Base-by-base conservation (phyloP, 192 early-diverging fungal species). In the Phycomyces blakesleeanus region DNA sequence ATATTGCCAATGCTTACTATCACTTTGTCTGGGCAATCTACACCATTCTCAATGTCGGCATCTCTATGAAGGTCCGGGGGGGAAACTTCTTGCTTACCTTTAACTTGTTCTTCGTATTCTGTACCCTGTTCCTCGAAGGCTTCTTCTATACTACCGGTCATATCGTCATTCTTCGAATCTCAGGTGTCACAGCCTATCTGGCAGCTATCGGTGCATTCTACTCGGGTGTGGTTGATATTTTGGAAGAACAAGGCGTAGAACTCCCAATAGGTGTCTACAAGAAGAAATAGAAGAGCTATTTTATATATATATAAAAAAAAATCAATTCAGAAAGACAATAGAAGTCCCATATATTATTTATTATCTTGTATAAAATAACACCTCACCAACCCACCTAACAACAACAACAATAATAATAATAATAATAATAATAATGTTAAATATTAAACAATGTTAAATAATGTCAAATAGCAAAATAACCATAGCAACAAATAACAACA, bases 161-260 rank as follows among this genome's bases (percentile, higher is more conserved):
- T 20, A 47, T 25, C 16, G n/a, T 47, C 11, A n/a, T 60, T 18
- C 51, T 61, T 34, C 44, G 66, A 34, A 29, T 64, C 14, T 54
- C 61, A 44, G 72, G 72, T 47, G 67, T 60, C 22, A 63, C 67
- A 27, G 67, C 55, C 22, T 54, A 29, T 10, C 8, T 68, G 6
- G 72, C 72, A 7, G 62, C 62, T 27, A 1, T 74, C 2, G 66
- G 66, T 24, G 66, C 67, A 11, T 74, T 55, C 29, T 74, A 74
- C 38, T 56, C 41, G 25, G 72, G 72, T 52, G 18, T 61, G 22
- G 72, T 56, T 18, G 72, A 74, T 22, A 29, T 74, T 3, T 51
- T 74, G 20, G 72, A 64, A 25, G 72, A 74, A 44, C 66, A 74
- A 41, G 72, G 47, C 18, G 12, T 57, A 8, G 14, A 40, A 0